Percentiles rank a stretch among this genome's conserved stretches.
Evolutionary conservation across 371 early-diverging fungal genomes (phyloP).

Genomic region (Chytridiales sp.): DNA sequence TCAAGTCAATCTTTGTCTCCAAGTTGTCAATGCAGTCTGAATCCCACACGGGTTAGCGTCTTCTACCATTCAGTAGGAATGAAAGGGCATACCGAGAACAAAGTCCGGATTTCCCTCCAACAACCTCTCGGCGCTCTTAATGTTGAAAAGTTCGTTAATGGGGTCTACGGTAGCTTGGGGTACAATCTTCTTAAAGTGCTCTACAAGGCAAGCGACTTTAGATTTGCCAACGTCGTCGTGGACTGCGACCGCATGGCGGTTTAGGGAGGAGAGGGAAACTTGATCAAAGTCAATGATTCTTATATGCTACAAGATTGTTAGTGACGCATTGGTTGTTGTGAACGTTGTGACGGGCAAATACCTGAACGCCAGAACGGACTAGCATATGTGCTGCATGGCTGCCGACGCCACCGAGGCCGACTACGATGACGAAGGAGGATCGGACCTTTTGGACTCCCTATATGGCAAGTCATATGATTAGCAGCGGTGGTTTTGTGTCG

Average conservation of each 20-base stretch:
- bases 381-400: constrained; percentile 77
- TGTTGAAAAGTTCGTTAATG: constrained; percentile 70
- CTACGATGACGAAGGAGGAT: constrained; percentile 82
- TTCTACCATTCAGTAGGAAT: not conserved
- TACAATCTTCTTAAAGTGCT: constrained; percentile 67
- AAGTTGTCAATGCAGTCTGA: constrained; percentile 92
- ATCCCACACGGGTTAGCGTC: not conserved
- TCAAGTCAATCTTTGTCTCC: constrained; percentile 84
- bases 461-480: not conserved
- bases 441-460: constrained; percentile 41
- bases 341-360: constrained; percentile 3
- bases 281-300: constrained; percentile 95
- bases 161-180: constrained; percentile 82
- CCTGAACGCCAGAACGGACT: constrained; percentile 80
- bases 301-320: constrained; percentile 45
- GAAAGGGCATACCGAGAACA: constrained; percentile 36
- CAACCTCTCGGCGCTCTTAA: constrained; percentile 66
- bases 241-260: constrained; percentile 90
- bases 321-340: not conserved
- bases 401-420: constrained; percentile 94
- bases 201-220: constrained; percentile 75
- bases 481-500: too few relatives aligned
- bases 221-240: constrained; percentile 85
- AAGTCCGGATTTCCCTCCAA: constrained; percentile 58
- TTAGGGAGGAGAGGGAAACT: constrained; percentile 85